A percentile compares a stretch with the other conserved stretches of the same genome.
phyloP scores from a whole-genome alignment of 805 yeast genomes.

The Candida namnaoensis region DNA sequence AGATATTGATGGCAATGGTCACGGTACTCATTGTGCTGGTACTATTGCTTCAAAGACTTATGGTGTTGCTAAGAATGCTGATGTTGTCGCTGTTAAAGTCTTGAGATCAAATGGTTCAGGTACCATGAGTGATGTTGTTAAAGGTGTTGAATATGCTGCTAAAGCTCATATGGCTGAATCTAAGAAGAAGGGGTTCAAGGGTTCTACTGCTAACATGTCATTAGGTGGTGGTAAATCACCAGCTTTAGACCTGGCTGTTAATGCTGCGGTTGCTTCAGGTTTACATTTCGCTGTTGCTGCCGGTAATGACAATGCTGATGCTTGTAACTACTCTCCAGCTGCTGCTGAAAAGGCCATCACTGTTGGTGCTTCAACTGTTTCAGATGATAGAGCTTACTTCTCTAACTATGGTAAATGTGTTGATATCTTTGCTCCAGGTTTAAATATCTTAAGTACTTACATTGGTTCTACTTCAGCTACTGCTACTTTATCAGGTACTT shows the following conservation, averaged over 20 bases:
- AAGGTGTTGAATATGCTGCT: constrained; percentile 82
- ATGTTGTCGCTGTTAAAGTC: constrained; percentile 77
- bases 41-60: constrained; percentile 74
- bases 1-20: constrained; percentile 82
- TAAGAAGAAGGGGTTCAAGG: constrained; percentile 63
- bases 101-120: constrained; percentile 79
- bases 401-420: constrained; percentile 95
- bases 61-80: constrained; percentile 80
- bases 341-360: constrained; percentile 78
- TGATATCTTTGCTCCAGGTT: constrained; percentile 95
- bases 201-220: constrained; percentile 89
- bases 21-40: constrained; percentile 97
- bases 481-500: constrained; percentile 86
- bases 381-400: constrained; percentile 89
- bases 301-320: constrained; percentile 90
- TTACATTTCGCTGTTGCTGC: constrained; percentile 94
- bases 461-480: constrained; percentile 71
- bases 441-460: constrained; percentile 76
- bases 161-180: constrained; percentile 52
- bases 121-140: constrained; percentile 73
- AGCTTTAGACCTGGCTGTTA: constrained; percentile 78
- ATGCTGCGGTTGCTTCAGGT: constrained; percentile 85
- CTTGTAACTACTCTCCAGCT: constrained; percentile 91
- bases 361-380: constrained; percentile 89
- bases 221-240: constrained; percentile 91